Evolutionary conservation across 345 rosid genomes (phyloP).

Genomic region (Iberis pinnata): DNA sequence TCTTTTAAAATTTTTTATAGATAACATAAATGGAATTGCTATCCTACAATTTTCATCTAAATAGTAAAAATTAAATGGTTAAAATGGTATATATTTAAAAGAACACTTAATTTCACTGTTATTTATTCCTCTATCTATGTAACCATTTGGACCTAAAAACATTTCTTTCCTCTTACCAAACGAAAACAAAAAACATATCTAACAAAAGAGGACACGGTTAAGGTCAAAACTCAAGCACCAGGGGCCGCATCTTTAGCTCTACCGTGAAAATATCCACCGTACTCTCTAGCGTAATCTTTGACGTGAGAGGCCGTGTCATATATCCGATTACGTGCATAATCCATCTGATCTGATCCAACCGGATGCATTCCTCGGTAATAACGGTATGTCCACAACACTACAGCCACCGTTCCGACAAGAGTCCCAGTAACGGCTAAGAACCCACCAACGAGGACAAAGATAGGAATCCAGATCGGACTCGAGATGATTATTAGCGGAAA

Average conservation of each 20-base stretch:
- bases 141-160: too few species aligned
- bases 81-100: too few species aligned
- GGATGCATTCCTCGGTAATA: background rate
- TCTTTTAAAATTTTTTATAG: too few species aligned
- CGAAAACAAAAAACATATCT: too few species aligned
- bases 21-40: too few species aligned
- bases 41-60: too few species aligned
- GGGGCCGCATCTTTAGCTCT: constrained; percentile 82
- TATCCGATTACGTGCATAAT: constrained; percentile 67
- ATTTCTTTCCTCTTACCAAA: too few species aligned
- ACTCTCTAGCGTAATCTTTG: constrained; percentile 81
- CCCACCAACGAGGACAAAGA: background rate
- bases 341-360: constrained; percentile 59
- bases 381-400: background rate
- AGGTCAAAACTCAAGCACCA: constrained; percentile 11
- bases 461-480: background rate
- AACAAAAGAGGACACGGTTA: background rate
- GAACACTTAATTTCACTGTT: too few species aligned
- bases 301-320: constrained; percentile 79
- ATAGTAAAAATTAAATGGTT: too few species aligned
- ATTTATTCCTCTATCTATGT: too few species aligned
- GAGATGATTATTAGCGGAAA: background rate
- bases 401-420: background rate
- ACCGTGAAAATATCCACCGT: constrained; percentile 78
- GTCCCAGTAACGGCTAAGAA: background rate